Evolutionary conservation across 495 filamentous ascomycete genomes (phyloP).

Genomic region (Xylaria palmicola): DNA sequence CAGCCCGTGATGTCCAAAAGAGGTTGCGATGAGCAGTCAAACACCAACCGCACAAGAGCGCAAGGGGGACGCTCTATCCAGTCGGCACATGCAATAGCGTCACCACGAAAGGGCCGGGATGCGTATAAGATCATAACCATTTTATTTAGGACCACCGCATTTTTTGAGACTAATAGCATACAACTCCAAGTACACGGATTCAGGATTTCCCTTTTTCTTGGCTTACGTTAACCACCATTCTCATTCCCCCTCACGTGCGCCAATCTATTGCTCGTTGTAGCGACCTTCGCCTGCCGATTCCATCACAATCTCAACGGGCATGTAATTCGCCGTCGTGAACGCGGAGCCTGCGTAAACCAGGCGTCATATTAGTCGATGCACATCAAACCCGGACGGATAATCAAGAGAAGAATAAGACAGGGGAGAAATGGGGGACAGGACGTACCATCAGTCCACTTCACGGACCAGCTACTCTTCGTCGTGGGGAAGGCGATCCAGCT

Average conservation of each 20-base stretch:
- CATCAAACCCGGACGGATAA: neutral
- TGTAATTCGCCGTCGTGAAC: conserved; percentile 34
- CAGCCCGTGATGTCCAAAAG: too few species aligned
- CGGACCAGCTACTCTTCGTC: conserved; percentile 25
- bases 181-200: neutral
- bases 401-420: neutral
- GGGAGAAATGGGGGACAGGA: too few species aligned
- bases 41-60: too few species aligned
- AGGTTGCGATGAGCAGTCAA: too few species aligned
- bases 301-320: conserved; percentile 36
- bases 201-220: neutral
- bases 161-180: too few species aligned
- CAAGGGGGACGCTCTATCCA: neutral
- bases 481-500: conserved; percentile 38
- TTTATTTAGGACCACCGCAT: neutral
- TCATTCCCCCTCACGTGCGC: neutral
- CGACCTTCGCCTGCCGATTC: conserved; percentile 30
- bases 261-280: conserved; percentile 22
- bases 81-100: neutral
- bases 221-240: conserved; percentile 1
- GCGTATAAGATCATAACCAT: neutral
- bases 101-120: neutral
- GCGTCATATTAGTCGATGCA: conserved; percentile 1
- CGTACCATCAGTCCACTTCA: conserved; percentile 43
- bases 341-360: conserved; percentile 27